Percentiles rank a stretch among this genome's conserved stretches.
Evolutionary conservation across 2,329 filamentous ascomycete species (phyloP).

Genomic region (Trichoderma sp.): DNA sequence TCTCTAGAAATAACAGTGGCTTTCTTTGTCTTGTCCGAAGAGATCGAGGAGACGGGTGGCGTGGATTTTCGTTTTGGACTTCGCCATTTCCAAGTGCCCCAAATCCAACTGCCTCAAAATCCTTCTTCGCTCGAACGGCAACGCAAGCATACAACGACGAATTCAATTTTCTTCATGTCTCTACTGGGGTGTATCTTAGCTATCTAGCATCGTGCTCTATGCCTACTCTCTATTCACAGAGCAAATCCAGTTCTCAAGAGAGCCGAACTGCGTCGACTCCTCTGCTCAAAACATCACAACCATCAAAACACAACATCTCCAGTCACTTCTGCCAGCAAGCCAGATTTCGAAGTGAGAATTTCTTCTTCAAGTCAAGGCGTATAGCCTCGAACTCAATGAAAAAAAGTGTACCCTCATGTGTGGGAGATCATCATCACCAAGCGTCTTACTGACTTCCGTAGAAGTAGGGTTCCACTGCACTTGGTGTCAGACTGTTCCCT

Average conservation of each 20-base stretch:
- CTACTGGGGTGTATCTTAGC: not conserved
- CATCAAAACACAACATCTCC: not conserved
- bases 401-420: constrained; percentile 10
- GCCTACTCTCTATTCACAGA: not conserved
- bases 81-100: not conserved
- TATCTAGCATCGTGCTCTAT: not conserved
- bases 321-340: not conserved
- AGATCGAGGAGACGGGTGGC: not conserved
- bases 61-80: not conserved
- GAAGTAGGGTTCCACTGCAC: not conserved
- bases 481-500: not conserved
- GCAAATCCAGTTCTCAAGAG: not conserved
- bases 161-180: not conserved
- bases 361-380: constrained; percentile 25
- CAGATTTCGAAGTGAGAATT: not conserved
- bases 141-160: not conserved
- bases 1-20: not conserved
- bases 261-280: not conserved
- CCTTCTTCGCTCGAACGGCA: not conserved
- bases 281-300: not conserved
- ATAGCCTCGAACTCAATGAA: constrained; percentile 24
- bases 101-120: not conserved
- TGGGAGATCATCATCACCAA: not conserved
- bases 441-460: not conserved
- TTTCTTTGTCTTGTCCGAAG: not conserved